Evolutionary conservation across 2,329 filamentous ascomycete species (phyloP).

Genomic region (Fusarium newnesense): DNA sequence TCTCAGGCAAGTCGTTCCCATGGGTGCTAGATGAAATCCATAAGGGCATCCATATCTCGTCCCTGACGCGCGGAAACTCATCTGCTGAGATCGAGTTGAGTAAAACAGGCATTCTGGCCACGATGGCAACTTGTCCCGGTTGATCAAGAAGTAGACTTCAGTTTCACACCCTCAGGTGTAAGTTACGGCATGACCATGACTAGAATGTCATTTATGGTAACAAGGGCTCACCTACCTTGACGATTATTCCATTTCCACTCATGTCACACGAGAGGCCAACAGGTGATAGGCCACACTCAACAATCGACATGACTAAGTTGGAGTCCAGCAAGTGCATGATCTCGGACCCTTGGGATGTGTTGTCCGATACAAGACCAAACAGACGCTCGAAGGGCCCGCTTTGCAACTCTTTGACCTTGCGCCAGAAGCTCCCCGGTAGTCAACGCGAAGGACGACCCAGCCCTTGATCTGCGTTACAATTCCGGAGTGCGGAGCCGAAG

Average conservation of each 20-base stretch:
- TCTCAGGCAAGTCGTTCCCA: constrained; percentile 1
- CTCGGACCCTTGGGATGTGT: constrained; percentile 12
- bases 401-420: background rate
- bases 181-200: constrained; percentile 11
- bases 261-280: constrained; percentile 10
- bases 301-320: constrained; percentile 8
- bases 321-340: constrained; percentile 5
- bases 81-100: background rate
- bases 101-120: background rate
- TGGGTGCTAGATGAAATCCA: background rate
- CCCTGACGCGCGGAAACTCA: background rate
- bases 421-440: background rate
- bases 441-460: constrained; percentile 1
- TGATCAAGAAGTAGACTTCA: constrained; percentile 5
- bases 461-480: constrained; percentile 20
- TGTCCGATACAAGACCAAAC: constrained; percentile 1
- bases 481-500: constrained; percentile 22
- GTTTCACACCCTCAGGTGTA: background rate
- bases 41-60: background rate
- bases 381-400: constrained; percentile 2
- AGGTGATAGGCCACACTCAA: constrained; percentile 18
- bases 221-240: constrained; percentile 9
- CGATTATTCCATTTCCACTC: constrained; percentile 30
- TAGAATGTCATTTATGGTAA: background rate
- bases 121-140: constrained; percentile 8